These are phyloP conservation scores for Penicillium sp. DNA, from an alignment of 2,329 filamentous ascomycete genomes.

Conservation along the genomic window DNA sequence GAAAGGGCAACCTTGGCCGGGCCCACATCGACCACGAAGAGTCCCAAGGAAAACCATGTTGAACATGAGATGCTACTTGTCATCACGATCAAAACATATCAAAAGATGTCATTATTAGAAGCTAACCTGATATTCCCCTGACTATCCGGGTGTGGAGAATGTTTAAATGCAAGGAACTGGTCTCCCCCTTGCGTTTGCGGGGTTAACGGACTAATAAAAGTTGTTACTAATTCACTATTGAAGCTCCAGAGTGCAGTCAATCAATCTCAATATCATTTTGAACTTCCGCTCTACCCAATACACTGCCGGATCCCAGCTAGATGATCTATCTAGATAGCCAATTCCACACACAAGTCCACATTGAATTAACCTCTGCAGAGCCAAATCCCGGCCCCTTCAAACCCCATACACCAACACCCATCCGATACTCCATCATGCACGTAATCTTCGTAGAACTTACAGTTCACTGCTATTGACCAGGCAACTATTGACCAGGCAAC, in stretches of 20 bases:
- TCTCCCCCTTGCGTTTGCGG: background rate
- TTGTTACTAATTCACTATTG: too few species aligned
- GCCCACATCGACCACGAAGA: background rate
- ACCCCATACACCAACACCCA: background rate
- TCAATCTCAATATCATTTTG: background rate
- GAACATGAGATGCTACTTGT: background rate
- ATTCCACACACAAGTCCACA: too few species aligned
- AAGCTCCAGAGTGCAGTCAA: background rate
- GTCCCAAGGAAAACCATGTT: background rate
- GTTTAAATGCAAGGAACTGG: background rate
- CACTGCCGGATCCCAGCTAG: too few species aligned
- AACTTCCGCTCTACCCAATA: background rate
- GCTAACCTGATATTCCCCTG: background rate
- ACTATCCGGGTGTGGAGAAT: background rate
- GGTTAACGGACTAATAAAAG: background rate
- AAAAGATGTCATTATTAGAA: background rate
- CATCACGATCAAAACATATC: background rate
- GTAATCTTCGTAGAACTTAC: background rate
- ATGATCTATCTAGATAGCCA: too few species aligned
- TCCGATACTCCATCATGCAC: background rate
- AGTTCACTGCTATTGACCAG: conserved; percentile 33
- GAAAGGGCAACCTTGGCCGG: background rate
- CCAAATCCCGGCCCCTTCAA: background rate
- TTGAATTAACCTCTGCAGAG: too few species aligned
- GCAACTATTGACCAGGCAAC: conserved; percentile 35